Base-by-base conservation (phyloP, 2,329 filamentous ascomycete species). In the Myriosclerotinia scirpicola region DNA sequence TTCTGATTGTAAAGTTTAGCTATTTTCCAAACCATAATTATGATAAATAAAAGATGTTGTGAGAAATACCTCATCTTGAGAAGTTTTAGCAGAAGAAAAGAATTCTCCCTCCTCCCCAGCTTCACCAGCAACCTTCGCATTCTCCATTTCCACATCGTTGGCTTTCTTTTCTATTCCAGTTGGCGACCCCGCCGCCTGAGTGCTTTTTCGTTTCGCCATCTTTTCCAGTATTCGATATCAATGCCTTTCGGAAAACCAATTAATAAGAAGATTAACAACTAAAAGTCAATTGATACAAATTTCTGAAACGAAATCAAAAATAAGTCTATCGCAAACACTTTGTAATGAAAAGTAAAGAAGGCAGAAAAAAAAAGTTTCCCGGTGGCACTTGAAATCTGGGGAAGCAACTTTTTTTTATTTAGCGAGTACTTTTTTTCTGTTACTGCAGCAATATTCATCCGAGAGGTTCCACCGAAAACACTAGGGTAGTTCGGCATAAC, bases 341-440 rank as follows among this genome's bases (percentile, higher is more conserved):
- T 20, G 3, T 11, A 8, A 8, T 20, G 3, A 17, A 61, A n/a
- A 50, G 44, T n/a, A 50, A 60, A 22, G 9, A 36, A 22, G 8
- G n/a, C 44, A 60, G 44, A 50, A 48, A 36, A 60, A 58, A 50
- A 61, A 60, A 60, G 30, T 22, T 60, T 60, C 44, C 30, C 4
- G 12, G n/a, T 5, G 20, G 26, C 20, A 26, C 55, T 59, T 20
- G 42, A 38, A 52, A 61, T 52, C 58, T 61, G 58, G 58, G 58
- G 58, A 38, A 50, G 34, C 44, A 61, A 61, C 44, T 61, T 61
- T 67, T 58, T 62, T 67, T 68, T 67, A 63, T 67, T 66, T 62
- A 60, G 56, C 67, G 67, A 68, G 67, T 59, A 60, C 54, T 60
- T 64, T 53, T 63, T 63, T 40, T 68, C 60, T 67, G 68, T 72